Base-by-base conservation (phyloP, 345 rosid genomes). In the Murraya koenigii region DNA sequence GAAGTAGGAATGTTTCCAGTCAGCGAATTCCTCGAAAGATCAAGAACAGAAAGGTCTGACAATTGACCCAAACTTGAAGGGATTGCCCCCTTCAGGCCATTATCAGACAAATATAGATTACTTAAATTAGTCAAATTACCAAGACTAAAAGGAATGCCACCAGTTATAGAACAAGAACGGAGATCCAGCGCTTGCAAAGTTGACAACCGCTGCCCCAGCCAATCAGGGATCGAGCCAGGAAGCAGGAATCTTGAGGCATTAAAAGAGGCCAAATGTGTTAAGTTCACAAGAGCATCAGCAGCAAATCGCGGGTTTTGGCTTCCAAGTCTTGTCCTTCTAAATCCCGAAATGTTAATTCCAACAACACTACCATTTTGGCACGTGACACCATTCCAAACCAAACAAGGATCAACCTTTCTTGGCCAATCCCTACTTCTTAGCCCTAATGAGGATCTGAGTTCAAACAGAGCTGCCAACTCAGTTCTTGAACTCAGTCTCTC, bases 351-450 rank as follows among this genome's bases (percentile, higher is more conserved):
- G 80, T 90, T 85, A 82, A 97, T 90, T 72, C 84, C 93, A 68
- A 77, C 65, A 56, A 97, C 92, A 73, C 87, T 89, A 6, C 98
- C 93, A 72, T 88, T 87, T 5, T 23, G 61, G 78, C 99, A 97
- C 23, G 30, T 75, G 68, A 97, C 79, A 13, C 99, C 99, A 8
- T 25, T 84, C 99, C 99, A 97, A 11, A 7, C 55, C 23, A 60
- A 55, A 81, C 99, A 97, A 76, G 97, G 99, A 75, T 92, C 93
- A 6, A 85, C 86, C 83, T 94, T 97, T 20, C 79, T 88, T 15
- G 99, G 99, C 99, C 99, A 97, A 58, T 97, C 99, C 60, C 58
- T 88, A 78, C 92, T 83, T 84, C 90, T 89, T 73, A 97, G 84
- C 80, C 99, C 99, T 76, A 94, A 83, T 75, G 97, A 84, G 49